Conservation (phyloP, 2,329 filamentous ascomycete genomes). For the Lizonia empirigonia region DNA sequence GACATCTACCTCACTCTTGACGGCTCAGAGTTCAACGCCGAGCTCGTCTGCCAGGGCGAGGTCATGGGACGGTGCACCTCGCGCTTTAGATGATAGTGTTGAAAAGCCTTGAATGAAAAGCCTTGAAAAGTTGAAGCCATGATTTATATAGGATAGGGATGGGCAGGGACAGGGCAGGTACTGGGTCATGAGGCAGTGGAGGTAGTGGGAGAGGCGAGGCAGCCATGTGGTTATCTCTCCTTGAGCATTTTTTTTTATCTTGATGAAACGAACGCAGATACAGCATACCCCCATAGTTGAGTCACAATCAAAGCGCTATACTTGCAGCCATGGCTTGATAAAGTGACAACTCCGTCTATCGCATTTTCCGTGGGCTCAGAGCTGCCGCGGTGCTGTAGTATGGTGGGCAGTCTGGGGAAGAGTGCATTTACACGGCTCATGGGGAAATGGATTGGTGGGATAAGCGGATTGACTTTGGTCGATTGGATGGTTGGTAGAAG, state of each 20-base stretch:
- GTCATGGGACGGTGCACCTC: conserved; percentile 97
- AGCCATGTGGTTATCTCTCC: conserved; percentile 1
- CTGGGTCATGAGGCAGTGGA: not conserved
- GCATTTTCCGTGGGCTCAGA: too few relatives aligned
- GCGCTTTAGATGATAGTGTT: conserved; percentile 69
- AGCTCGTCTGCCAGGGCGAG: conserved; percentile 98
- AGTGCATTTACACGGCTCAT: too few relatives aligned
- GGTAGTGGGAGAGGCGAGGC: not conserved
- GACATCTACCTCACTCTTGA: conserved; percentile 88
- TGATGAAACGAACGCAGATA: not conserved
- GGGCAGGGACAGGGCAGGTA: not conserved
- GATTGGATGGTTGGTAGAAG: too few relatives aligned
- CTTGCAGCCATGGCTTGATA: too few relatives aligned
- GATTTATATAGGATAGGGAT: conserved; percentile 5
- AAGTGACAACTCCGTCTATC: too few relatives aligned
- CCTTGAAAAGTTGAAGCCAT: too few relatives aligned
- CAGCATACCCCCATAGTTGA: conserved; percentile 17
- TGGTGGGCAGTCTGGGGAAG: too few relatives aligned
- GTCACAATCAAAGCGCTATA: conserved; percentile 8
- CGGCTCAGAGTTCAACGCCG: conserved; percentile 96
- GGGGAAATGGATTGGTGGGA: too few relatives aligned
- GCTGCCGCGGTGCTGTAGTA: too few relatives aligned
- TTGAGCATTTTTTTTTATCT: conserved; percentile 11
- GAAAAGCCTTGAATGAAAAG: too few relatives aligned
- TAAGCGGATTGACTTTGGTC: too few relatives aligned